Evolutionary conservation across 495 filamentous ascomycete genomes (phyloP).

Genomic region (Penicillium turbatum): DNA sequence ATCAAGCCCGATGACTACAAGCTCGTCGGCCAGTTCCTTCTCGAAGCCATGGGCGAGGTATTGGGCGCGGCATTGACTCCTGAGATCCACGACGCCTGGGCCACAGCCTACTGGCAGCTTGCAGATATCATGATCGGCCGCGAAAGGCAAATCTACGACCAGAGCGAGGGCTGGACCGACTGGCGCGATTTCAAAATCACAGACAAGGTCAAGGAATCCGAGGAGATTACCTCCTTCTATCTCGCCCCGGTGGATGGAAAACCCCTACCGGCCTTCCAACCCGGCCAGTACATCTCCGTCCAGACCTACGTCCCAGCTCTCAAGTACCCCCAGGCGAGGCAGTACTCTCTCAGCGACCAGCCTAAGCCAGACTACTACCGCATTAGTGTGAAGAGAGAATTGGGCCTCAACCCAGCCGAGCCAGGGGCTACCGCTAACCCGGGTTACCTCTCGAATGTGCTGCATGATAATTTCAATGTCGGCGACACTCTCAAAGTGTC

Average conservation of each 20-base stretch:
- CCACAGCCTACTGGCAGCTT: slow-evolving; percentile 64
- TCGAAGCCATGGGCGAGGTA: slow-evolving; percentile 63
- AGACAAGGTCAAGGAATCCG: slow-evolving; percentile 56
- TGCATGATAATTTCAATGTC: slow-evolving; percentile 56
- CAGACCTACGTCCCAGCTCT: slow-evolving; percentile 54
- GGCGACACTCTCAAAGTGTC: slow-evolving; percentile 60
- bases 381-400: slow-evolving; percentile 66
- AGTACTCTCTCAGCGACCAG: slow-evolving; percentile 68
- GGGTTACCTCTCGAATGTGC: slow-evolving; percentile 65
- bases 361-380: slow-evolving; percentile 58
- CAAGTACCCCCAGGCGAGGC: slow-evolving; percentile 57
- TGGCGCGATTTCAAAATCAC: slow-evolving; percentile 66
- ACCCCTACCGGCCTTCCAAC: slow-evolving; percentile 55
- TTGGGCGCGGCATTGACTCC: slow-evolving; percentile 63
- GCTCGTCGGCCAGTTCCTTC: slow-evolving; percentile 63
- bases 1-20: slow-evolving; percentile 64
- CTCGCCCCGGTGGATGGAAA: slow-evolving; percentile 60
- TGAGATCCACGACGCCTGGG: slow-evolving; percentile 66
- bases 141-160: slow-evolving; percentile 57
- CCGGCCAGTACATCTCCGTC: slow-evolving; percentile 68
- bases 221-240: slow-evolving; percentile 68
- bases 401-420: slow-evolving; percentile 42
- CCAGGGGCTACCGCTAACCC: slow-evolving; percentile 44
- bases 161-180: slow-evolving; percentile 53
- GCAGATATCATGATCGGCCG: slow-evolving; percentile 65